A percentile compares a stretch with the other conserved stretches of the same genome.
These are phyloP conservation scores for Chloranthus sessilifolius DNA, from an alignment of 164 flowering plant genomes.

Conservation along the genomic window DNA sequence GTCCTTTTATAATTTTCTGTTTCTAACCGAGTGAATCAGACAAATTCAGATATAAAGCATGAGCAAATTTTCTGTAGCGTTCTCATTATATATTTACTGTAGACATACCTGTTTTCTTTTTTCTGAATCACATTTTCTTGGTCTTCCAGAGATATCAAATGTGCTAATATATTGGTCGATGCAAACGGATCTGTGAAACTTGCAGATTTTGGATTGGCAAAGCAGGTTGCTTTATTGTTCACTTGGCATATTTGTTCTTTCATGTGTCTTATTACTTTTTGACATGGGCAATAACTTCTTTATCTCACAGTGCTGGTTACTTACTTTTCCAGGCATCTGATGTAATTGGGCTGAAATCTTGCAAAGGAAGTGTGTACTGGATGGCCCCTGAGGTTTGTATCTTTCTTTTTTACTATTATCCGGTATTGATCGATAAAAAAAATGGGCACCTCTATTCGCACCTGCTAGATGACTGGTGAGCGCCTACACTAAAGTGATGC, in stretches of 20 bases:
- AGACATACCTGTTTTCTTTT: background rate
- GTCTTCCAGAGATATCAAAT: constrained; percentile 82
- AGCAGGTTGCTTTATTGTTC: constrained; percentile 46
- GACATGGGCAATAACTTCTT: background rate
- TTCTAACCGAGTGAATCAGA: no score
- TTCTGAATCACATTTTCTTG: background rate
- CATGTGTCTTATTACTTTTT: constrained; percentile 6
- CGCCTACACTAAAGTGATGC: no score
- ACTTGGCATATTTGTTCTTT: background rate
- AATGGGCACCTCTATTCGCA: no score
- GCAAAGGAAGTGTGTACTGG: constrained; percentile 95
- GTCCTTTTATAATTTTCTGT: no score
- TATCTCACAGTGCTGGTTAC: constrained; percentile 5
- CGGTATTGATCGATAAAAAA: no score
- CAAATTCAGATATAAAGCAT: no score
- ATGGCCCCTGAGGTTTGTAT: constrained; percentile 98
- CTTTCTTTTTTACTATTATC: constrained; percentile 4
- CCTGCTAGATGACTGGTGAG: no score
- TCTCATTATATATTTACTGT: no score
- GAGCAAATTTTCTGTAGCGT: no score
- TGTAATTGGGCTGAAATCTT: constrained; percentile 79
- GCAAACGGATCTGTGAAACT: constrained; percentile 87
- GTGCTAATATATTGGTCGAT: constrained; percentile 93
- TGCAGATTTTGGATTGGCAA: constrained; percentile 98
- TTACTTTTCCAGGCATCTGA: constrained; percentile 52